Evolutionary conservation across 1,139 yeast species (phyloP), one percentile per base, ranked within the genome.

Genomic region (Taiozyma onychis): DNA sequence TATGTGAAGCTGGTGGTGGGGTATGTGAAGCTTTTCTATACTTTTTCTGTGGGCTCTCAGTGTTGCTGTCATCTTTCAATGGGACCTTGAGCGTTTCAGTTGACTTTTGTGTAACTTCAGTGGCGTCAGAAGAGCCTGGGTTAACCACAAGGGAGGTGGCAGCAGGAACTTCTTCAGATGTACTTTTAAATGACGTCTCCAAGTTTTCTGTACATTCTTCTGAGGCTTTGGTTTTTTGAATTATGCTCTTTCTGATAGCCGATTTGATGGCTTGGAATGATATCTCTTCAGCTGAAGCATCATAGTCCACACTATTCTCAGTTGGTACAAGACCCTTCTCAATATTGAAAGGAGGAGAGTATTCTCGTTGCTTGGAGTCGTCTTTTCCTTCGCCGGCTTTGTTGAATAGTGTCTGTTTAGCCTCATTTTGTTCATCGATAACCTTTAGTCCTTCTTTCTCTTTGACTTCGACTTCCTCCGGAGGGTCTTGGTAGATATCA

Each of bases 211-310:
- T 44, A 11, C 41, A 27, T 7, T 48, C 51, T 5, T 54, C 53
- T 18, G 58, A 22, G 4, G 48, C 37, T 16, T 48, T 52, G 3
- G 45, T 43, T 28, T 54, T 57, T 27, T 48, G 47, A 3, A 57
- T 49, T 6, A 61, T 53, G 26, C 60, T 63, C 45, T 57, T 64
- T 41, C 67, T 54, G 21, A 67, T 63, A 2, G 66, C 62, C 16
- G 58, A 57, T 49, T 64, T 61, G 24, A 66, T 65, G 0, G 67
- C 67, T 34, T 64, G 62, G 46, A 66, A 66, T 2, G 70, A 66
- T 11, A 44, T 52, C 6, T 60, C 63, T 21, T 60, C 61, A 21
- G 51, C 48, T 2, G 60, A 55, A 5, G 59, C 54, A 30, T 56
- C 57, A 30, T 54, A 50, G 8, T 51, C 57, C 2, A 47, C 50